Evolutionary conservation across 2,329 filamentous ascomycete genomes (phyloP), one percentile per base, ranked within the genome.

Genomic region (Arthroderma sp.): DNA sequence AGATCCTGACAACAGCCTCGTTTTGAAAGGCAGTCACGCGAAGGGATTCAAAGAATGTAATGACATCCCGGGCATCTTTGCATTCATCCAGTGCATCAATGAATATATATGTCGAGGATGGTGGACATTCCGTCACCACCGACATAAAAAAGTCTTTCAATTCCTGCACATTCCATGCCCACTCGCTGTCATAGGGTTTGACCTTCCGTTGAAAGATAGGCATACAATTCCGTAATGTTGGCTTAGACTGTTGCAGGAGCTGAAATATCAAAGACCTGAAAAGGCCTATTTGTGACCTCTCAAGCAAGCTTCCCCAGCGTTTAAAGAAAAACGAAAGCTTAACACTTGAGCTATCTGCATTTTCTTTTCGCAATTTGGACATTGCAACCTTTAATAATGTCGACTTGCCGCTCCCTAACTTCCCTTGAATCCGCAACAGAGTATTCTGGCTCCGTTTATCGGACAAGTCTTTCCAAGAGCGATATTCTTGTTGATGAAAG

Each of bases 61-160:
- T 13, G 59, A 25, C 7, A 63, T 60, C 51, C 37, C 19, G 15
- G 37, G 35, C 41, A 54, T 2, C 71, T 3, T 72, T 62, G 61
- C 74, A 76, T 61, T 77, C 75, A 59, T 77, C 74, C 4, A 78
- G 68, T 3, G 76, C 75, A 62, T 77, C 76, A 39, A 77, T 66
- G 54, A 44, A 69, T 61, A 2, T 38, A 37, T 1, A 57, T 57
- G 17, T 59, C 9, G 5, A 59, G 60, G 1, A 67, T 61, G n/a
- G 23, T 7, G 1, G 2, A 11, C 13, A 66, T 23, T 1, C 61
- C 59, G 0, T 61, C 51, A 2, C 0, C 9, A 56, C 67, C 60
- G 0, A 66, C 63, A 1, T 61, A 54, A 41, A 65, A 63, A 1
- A 67, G 57, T 19, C 47, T 17, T 53, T 63, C 58, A 57, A 65